Evolutionary conservation across 2,329 filamentous ascomycete genomes (phyloP).

Genomic region (Podosphaera xanthii): DNA sequence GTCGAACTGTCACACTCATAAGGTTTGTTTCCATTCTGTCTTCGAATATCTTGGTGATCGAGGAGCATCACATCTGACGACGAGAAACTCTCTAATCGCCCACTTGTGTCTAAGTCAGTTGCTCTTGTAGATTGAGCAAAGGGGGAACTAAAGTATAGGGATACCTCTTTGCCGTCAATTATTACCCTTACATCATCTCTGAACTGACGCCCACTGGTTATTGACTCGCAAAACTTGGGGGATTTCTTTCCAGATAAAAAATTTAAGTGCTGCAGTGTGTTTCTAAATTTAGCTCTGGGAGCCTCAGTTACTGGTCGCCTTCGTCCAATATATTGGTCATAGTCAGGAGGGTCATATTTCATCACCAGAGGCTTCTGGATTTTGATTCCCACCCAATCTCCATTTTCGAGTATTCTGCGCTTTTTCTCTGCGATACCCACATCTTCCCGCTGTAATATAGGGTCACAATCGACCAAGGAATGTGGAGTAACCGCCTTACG

Average conservation of each 20-base stretch:
- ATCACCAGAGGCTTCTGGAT: constrained; percentile 10
- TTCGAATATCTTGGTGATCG: constrained; percentile 6
- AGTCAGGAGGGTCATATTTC: constrained; percentile 6
- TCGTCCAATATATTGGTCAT: constrained; percentile 11
- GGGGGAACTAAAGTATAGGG: constrained; percentile 11
- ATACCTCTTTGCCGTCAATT: constrained; percentile 11
- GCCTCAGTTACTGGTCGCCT: constrained; percentile 9
- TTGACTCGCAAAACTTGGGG: background rate
- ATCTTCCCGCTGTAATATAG: constrained; percentile 1
- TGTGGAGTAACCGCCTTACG: background rate
- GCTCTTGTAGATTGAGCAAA: constrained; percentile 3
- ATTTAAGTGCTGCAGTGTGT: constrained; percentile 4
- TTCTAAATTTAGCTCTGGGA: constrained; percentile 9
- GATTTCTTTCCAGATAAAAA: constrained; percentile 6
- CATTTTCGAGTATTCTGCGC: constrained; percentile 10
- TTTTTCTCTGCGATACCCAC: constrained; percentile 9
- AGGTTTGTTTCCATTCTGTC: background rate
- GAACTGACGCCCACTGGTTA: background rate
- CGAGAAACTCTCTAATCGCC: constrained; percentile 1
- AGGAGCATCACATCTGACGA: constrained; percentile 15
- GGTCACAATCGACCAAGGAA: background rate
- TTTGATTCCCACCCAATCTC: constrained; percentile 15
- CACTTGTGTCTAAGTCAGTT: background rate
- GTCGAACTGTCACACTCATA: too few relatives aligned
- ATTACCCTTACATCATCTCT: constrained; percentile 12